Evolutionary conservation across 108 stramenopile genomes (phyloP).

Genomic region (Ochromonas danica): DNA sequence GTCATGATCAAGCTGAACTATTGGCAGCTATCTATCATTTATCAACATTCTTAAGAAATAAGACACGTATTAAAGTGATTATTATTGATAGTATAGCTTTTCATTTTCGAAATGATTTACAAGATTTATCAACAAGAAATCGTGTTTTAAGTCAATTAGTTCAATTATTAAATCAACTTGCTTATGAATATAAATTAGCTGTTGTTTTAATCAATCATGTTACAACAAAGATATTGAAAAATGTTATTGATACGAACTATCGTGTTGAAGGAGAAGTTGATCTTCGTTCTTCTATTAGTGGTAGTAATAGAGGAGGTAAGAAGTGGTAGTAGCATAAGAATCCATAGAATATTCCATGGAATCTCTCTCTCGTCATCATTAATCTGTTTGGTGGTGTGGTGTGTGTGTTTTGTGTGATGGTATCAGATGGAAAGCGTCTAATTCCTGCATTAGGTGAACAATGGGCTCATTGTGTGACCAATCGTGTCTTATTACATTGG

Average conservation of each 20-base stretch:
- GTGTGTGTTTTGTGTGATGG: no score
- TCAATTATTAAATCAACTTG: constrained; percentile 62
- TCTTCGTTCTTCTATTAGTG: no score
- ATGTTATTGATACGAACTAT: constrained; percentile 51
- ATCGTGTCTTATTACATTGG: constrained; percentile 26
- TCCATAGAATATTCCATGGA: no score
- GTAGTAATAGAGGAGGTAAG: no score
- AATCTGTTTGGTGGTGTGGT: no score
- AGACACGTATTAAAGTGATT: constrained; percentile 60
- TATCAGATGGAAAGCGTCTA: neutral
- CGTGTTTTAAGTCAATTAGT: constrained; percentile 66
- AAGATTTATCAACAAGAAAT: constrained; percentile 63
- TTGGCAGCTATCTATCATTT: constrained; percentile 70
- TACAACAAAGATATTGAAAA: constrained; percentile 51
- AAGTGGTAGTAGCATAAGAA: no score
- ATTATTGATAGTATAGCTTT: constrained; percentile 90
- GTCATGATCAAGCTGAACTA: constrained; percentile 76
- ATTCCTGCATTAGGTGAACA: constrained; percentile 18
- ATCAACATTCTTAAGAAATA: constrained; percentile 7
- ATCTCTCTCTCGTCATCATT: no score
- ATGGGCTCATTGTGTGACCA: constrained; percentile 28
- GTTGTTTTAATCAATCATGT: neutral
- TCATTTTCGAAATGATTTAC: constrained; percentile 71
- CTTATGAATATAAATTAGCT: neutral
- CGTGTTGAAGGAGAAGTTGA: no score